A percentile compares a stretch with the other conserved stretches of the same genome.
phyloP scores from a whole-genome alignment of 208 protist genomes.

The Crithidia brevicula region DNA sequence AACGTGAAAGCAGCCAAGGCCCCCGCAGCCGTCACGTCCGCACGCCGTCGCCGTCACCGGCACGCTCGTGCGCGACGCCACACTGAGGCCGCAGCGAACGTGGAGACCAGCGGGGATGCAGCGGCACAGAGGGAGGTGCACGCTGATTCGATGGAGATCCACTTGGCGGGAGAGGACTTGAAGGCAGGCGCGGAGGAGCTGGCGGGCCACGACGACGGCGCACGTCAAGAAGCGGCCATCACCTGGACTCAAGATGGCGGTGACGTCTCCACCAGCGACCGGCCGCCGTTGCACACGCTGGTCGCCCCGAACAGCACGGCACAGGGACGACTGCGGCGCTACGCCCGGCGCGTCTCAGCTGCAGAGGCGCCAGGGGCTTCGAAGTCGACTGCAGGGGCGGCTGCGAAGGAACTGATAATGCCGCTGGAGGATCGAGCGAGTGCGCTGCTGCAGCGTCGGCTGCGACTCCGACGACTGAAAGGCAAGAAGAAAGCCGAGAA shows the following conservation, averaged over 20 bases:
- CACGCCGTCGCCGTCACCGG: constrained; percentile 2
- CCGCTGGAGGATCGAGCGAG: constrained; percentile 5
- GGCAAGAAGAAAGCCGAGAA: neutral
- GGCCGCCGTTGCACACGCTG: constrained; percentile 28
- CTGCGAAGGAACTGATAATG: neutral
- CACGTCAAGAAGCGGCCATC: constrained; percentile 7
- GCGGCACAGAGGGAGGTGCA: neutral
- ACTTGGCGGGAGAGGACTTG: constrained; percentile 12
- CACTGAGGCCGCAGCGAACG: neutral
- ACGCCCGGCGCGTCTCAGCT: neutral
- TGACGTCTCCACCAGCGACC: constrained; percentile 11
- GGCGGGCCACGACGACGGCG: constrained; percentile 7
- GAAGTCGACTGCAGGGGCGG: neutral
- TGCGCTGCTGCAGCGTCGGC: constrained; percentile 26
- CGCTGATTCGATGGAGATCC: neutral
- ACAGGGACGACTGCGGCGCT: constrained; percentile 24
- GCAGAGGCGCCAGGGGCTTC: neutral
- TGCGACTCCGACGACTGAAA: constrained; percentile 15
- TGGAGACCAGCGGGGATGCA: neutral
- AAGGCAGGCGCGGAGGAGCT: constrained; percentile 12
- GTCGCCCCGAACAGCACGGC: constrained; percentile 16
- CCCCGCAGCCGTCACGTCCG: constrained; percentile 1
- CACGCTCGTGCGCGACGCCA: neutral
- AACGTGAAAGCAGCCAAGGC: neutral
- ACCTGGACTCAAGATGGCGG: constrained; percentile 17